A percentile compares a stretch with the other conserved stretches of the same genome.
Evolutionary conservation across 1,139 yeast species (phyloP).

Genomic region (Yamadazyma jaroonii): DNA sequence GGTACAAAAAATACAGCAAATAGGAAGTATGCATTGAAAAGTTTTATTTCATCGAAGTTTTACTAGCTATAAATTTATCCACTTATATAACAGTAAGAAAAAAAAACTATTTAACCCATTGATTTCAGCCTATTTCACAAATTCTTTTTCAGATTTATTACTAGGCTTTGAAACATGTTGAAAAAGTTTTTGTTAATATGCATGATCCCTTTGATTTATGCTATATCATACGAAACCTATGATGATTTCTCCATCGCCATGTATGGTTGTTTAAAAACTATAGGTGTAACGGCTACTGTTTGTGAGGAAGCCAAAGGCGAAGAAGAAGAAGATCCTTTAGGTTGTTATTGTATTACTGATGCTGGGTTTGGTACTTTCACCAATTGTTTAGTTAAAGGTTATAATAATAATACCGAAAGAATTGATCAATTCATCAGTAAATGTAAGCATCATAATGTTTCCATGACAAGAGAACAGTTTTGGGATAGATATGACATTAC

Average conservation of each 20-base stretch:
- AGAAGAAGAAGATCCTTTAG: constrained; percentile 1
- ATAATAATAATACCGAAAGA: constrained; percentile 13
- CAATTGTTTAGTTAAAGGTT: constrained; percentile 19
- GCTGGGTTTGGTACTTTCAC: constrained; percentile 20
- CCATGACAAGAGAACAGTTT: constrained; percentile 8
- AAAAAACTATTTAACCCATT: background rate
- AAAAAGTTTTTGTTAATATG: background rate
- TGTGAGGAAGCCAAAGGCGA: constrained; percentile 5
- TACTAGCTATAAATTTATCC: no score
- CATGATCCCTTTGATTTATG: background rate
- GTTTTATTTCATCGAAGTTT: no score
- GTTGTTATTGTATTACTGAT: constrained; percentile 17
- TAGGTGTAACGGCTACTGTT: constrained; percentile 8
- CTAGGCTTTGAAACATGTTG: background rate
- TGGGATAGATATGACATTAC: constrained; percentile 12
- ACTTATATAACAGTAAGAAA: background rate
- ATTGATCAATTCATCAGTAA: constrained; percentile 14
- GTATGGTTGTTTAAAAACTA: constrained; percentile 7
- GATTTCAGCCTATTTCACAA: background rate
- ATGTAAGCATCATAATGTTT: constrained; percentile 11
- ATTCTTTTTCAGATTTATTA: background rate
- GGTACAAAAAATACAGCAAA: no score
- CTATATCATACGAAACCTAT: constrained; percentile 3
- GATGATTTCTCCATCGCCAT: constrained; percentile 8
- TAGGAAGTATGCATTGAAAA: no score